Conservation (phyloP, 768 basidiomycete genomes). For the Phylloporus sp. region DNA sequence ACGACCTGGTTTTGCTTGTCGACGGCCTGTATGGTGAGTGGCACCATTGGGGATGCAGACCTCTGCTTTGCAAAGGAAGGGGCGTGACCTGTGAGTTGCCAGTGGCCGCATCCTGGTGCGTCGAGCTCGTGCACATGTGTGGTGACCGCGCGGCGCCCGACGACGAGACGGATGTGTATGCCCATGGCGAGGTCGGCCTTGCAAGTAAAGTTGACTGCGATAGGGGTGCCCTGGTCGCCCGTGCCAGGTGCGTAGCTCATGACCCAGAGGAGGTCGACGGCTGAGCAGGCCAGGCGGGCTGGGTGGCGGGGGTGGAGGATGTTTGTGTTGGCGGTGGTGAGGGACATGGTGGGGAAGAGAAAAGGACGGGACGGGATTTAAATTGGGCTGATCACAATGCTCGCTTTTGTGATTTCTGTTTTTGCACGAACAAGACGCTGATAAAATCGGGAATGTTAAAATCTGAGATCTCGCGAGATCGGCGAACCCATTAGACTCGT, state of each 20-base stretch:
- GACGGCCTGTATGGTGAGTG: conserved; percentile 61
- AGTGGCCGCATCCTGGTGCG: conserved; percentile 45
- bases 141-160: conserved; percentile 63
- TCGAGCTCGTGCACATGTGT: conserved; percentile 61
- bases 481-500: conserved; percentile 6
- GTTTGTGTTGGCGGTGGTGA: conserved; percentile 12
- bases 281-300: conserved; percentile 41
- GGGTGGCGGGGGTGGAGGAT: conserved; percentile 1
- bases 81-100: conserved; percentile 62
- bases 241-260: conserved; percentile 60
- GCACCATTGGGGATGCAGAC: conserved; percentile 40
- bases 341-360: conserved; percentile 4
- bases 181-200: conserved; percentile 19
- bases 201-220: conserved; percentile 53
- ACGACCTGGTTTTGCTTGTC: conserved; percentile 49
- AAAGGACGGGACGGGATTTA: conserved; percentile 15
- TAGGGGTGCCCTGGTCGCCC: conserved; percentile 59
- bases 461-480: conserved; percentile 16
- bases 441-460: conserved; percentile 12
- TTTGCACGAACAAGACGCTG: conserved; percentile 26
- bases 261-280: conserved; percentile 56
- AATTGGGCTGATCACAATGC: conserved; percentile 14
- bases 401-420: conserved; percentile 16
- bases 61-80: conserved; percentile 48
- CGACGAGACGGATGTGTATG: conserved; percentile 68